Percentiles rank a stretch among this genome's conserved stretches.
Evolutionary conservation across 345 rosid species (phyloP).

Genomic region (Bruguiera gymnorhiza): DNA sequence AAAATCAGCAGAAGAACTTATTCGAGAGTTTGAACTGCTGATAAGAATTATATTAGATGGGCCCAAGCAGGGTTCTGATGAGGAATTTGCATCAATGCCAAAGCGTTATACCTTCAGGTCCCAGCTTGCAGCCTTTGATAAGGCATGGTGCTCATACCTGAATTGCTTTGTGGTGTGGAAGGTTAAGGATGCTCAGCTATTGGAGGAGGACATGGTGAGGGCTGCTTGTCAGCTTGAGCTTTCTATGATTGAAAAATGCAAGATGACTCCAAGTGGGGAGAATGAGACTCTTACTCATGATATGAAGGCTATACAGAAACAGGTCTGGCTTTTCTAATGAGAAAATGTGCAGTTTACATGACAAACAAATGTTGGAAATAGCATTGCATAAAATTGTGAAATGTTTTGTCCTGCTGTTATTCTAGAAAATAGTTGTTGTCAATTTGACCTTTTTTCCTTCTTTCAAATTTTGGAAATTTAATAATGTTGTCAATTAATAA

Average conservation of each 20-base stretch:
- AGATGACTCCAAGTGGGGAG: slow-evolving; percentile 63
- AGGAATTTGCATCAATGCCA: slow-evolving; percentile 39
- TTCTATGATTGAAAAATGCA: slow-evolving; percentile 92
- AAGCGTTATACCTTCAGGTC: slow-evolving; percentile 61
- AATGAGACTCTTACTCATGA: slow-evolving; percentile 66
- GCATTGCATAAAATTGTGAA: too few species aligned
- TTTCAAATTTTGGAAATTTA: too few species aligned
- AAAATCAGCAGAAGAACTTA: slow-evolving; percentile 58
- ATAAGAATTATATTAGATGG: slow-evolving; percentile 71
- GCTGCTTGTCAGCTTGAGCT: slow-evolving; percentile 99
- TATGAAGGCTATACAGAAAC: slow-evolving; percentile 83
- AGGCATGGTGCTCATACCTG: slow-evolving; percentile 78
- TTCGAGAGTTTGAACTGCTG: slow-evolving; percentile 65
- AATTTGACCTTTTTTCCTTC: too few species aligned
- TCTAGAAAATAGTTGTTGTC: too few species aligned
- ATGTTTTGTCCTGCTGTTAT: too few species aligned
- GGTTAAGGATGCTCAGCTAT: slow-evolving; percentile 79
- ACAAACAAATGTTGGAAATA: too few species aligned
- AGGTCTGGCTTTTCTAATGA: slow-evolving; percentile 40
- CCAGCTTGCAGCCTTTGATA: slow-evolving; percentile 76
- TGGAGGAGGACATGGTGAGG: slow-evolving; percentile 88
- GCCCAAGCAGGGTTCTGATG: slow-evolving; percentile 54
- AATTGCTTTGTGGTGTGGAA: slow-evolving; percentile 94
- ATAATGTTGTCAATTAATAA: too few species aligned
- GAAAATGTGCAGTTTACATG: too few species aligned